Evolutionary conservation across 1,139 yeast species (phyloP).

Genomic region (Komagataea norvegica): DNA sequence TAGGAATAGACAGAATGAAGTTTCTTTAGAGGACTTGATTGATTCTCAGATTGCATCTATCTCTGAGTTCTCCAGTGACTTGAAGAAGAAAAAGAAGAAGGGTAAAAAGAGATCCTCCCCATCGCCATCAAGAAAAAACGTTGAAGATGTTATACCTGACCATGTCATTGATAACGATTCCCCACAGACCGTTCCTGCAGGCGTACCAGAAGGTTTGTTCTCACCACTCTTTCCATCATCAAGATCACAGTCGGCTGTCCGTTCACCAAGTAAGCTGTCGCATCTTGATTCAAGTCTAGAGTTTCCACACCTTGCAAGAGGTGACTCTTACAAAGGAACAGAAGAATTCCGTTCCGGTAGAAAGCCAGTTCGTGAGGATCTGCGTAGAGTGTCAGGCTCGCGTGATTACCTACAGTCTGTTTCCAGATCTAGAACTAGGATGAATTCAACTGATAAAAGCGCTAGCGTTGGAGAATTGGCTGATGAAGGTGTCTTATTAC

Average conservation of each 20-base stretch:
- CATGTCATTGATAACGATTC: slow-evolving; percentile 32
- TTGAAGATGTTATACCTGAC: slow-evolving; percentile 25
- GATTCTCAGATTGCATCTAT: slow-evolving; percentile 27
- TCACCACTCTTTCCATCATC: slow-evolving; percentile 40
- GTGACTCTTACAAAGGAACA: slow-evolving; percentile 56
- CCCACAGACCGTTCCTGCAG: slow-evolving; percentile 34
- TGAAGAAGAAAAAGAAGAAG: slow-evolving; percentile 17
- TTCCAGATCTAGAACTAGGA: slow-evolving; percentile 58
- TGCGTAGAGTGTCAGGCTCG: slow-evolving; percentile 14
- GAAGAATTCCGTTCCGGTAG: slow-evolving; percentile 20
- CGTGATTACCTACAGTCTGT: slow-evolving; percentile 49
- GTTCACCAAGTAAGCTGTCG: slow-evolving; percentile 31
- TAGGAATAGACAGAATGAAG: slow-evolving; percentile 7
- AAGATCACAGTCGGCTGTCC: slow-evolving; percentile 31
- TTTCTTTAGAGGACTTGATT: slow-evolving; percentile 25
- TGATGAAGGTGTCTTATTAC: slow-evolving; percentile 35
- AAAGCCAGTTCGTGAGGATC: slow-evolving; percentile 16
- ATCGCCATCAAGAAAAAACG: slow-evolving; percentile 15
- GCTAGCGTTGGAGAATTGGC: slow-evolving; percentile 28
- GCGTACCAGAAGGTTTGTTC: slow-evolving; percentile 37
- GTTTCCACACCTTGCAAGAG: slow-evolving; percentile 59
- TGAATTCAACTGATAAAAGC: slow-evolving; percentile 13
- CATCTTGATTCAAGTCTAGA: too few species aligned
- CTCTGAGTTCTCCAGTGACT: slow-evolving; percentile 19
- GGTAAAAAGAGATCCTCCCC: slow-evolving; percentile 14